Base-by-base conservation (phyloP, 768 basidiomycete species). In the Neoboletus subvelutipes region DNA sequence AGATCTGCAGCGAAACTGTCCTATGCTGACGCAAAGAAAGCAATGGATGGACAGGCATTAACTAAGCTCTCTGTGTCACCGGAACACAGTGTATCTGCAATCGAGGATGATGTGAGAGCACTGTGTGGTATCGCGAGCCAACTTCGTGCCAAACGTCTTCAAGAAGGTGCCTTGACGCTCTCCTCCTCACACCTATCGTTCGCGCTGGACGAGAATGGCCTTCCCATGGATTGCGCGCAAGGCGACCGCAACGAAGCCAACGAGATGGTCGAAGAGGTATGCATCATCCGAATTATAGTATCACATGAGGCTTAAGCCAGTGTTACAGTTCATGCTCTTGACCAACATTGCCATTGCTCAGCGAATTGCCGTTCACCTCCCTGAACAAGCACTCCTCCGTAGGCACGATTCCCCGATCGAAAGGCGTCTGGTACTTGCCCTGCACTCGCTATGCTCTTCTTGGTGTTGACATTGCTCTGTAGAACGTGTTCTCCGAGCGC, bases 361-460 rank as follows among this genome's bases (percentile, higher is more conserved):
- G 69, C 88, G 94, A 64, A 86, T 97, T 64, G 96, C 96, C 37
- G 87, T 94, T 24, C 86, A 94, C 64, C 83, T 98, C 26, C 94
- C 97, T 28, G 97, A 99, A 70, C 97, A 98, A 71, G 91, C 96
- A n/a, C 79, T 99, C 15, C 83, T 99, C 43, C 88, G 97, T 59
- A 88, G 97, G 54, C 95, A 98, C 66, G 97, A 98, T 69, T 83
- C 78, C 28, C 97, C 97, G 2, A 80, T 98, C 54, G 94, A 97
- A 49, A 87, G 97, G 58, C 88, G 97, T 45, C 76, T 99, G 59
- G 92, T 91, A 70, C 33, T 41, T 34, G 22, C 4, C 6, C 52
- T 45, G 11, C 20, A 3, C 41, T 26, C 8, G 20, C 5, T 15
- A 22, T 47, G 13, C 31, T 15, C 37, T 40, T 45, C 7, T 18